Percentiles rank a stretch among this genome's conserved stretches.
Conservation (phyloP, 1,139 yeast species). For the Hansenula sp. region DNA sequence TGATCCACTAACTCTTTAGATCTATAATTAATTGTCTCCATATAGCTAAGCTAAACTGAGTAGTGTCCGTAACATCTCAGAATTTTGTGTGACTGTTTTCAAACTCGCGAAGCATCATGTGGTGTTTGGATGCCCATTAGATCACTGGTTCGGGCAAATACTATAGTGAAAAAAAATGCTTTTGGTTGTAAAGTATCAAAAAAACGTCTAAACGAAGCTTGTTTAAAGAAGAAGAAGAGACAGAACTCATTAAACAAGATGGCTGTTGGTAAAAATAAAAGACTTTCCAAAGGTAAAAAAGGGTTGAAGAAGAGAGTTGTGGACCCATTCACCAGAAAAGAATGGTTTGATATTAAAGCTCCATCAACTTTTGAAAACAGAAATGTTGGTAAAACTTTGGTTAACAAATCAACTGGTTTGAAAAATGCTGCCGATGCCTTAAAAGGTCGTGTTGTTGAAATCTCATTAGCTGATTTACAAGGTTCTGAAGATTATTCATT, state of each 20-base stretch:
- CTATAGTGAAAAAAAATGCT: conserved; percentile 1
- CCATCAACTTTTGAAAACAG: conserved; percentile 89
- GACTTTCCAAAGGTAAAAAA: conserved; percentile 94
- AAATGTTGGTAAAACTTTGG: conserved; percentile 86
- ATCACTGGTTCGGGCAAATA: not conserved
- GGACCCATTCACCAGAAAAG: conserved; percentile 93
- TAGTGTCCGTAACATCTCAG: not conserved
- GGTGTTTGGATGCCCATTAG: not conserved
- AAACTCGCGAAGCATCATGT: not conserved
- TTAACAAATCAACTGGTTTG: conserved; percentile 88
- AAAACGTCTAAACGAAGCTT: no score
- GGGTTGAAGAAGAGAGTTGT: conserved; percentile 93
- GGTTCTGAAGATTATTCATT: conserved; percentile 86
- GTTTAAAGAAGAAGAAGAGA: not conserved
- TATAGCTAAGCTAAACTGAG: no score
- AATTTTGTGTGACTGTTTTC: not conserved
- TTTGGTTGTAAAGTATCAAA: no score
- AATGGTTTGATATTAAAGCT: conserved; percentile 89
- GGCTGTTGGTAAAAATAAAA: conserved; percentile 97
- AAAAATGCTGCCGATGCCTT: conserved; percentile 85
- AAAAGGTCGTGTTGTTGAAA: conserved; percentile 84
- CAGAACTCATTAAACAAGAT: conserved; percentile 31
- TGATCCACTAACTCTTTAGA: not conserved
- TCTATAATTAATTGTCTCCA: no score
- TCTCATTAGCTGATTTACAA: conserved; percentile 80